These are phyloP conservation scores for Ascochyta viciae-villosae DNA, from an alignment of 2,329 filamentous ascomycete species.

Conservation along the genomic window DNA sequence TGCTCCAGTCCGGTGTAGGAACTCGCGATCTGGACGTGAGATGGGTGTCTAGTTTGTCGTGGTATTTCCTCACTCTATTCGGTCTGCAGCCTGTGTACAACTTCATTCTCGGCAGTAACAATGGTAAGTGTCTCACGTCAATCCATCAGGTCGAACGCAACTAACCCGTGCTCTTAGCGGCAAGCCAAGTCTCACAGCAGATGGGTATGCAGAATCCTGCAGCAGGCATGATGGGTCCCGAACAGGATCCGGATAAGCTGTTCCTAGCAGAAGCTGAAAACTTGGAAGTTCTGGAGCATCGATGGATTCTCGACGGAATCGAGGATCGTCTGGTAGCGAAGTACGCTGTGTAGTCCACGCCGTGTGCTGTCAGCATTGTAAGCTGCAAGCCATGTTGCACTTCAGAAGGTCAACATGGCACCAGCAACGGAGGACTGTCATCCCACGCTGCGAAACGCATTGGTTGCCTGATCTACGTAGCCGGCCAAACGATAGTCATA, in stretches of 20 bases:
- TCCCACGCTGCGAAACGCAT: slow-evolving; percentile 27
- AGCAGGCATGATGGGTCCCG: slow-evolving; percentile 85
- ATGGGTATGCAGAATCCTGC: slow-evolving; percentile 78
- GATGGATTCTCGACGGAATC: slow-evolving; percentile 86
- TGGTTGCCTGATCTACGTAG: slow-evolving; percentile 27
- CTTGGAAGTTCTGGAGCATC: slow-evolving; percentile 91
- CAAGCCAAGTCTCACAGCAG: slow-evolving; percentile 87
- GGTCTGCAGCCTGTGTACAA: slow-evolving; percentile 97
- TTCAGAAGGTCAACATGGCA: neutral
- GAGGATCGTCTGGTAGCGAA: slow-evolving; percentile 78
- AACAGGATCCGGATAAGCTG: slow-evolving; percentile 93
- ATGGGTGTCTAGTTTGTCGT: slow-evolving; percentile 98
- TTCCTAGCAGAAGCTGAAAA: slow-evolving; percentile 95
- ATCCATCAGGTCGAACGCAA: slow-evolving; percentile 9
- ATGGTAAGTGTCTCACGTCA: slow-evolving; percentile 67
- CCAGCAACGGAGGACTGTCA: slow-evolving; percentile 20
- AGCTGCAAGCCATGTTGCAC: slow-evolving; percentile 2
- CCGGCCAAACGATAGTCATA: slow-evolving; percentile 33
- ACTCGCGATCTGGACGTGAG: slow-evolving; percentile 95
- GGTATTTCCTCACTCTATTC: slow-evolving; percentile 98
- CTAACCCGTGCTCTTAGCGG: slow-evolving; percentile 65
- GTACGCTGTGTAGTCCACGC: slow-evolving; percentile 34
- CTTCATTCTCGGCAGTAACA: slow-evolving; percentile 94
- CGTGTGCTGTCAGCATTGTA: slow-evolving; percentile 9
- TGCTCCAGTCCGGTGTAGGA: slow-evolving; percentile 96